Evolutionary conservation across 768 basidiomycete genomes (phyloP).

Genomic region (Terana coerulea): DNA sequence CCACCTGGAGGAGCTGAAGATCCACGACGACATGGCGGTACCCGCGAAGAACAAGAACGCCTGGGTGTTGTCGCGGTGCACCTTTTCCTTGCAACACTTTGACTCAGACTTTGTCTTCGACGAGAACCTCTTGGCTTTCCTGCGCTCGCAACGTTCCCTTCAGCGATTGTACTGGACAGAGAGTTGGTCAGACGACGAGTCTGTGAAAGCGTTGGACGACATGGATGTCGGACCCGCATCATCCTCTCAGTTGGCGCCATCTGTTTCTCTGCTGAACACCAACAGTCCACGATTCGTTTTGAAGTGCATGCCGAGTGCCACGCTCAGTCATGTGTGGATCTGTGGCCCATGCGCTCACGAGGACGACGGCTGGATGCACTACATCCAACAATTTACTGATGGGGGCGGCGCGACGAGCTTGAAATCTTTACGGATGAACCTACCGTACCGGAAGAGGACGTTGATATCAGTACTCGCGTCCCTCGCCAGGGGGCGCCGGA

Average conservation of each 20-base stretch:
- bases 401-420: neutral
- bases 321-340: slow-evolving; percentile 18
- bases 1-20: slow-evolving; percentile 14
- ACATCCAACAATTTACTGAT: slow-evolving; percentile 3
- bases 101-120: slow-evolving; percentile 18
- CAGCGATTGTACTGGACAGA: slow-evolving; percentile 13
- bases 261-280: slow-evolving; percentile 9
- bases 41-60: slow-evolving; percentile 10
- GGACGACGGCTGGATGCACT: slow-evolving; percentile 11
- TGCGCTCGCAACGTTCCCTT: slow-evolving; percentile 12
- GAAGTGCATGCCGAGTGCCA: slow-evolving; percentile 8
- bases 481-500: slow-evolving; percentile 12
- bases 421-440: slow-evolving; percentile 14
- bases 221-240: neutral
- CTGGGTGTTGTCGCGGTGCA: slow-evolving; percentile 13
- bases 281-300: slow-evolving; percentile 13
- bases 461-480: slow-evolving; percentile 3
- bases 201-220: neutral
- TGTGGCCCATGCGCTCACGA: slow-evolving; percentile 11
- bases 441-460: slow-evolving; percentile 10
- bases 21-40: slow-evolving; percentile 14
- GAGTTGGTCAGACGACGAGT: slow-evolving; percentile 4
- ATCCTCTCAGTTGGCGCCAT: neutral
- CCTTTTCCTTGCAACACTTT: slow-evolving; percentile 14
- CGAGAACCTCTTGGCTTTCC: slow-evolving; percentile 7